Evolutionary conservation across 495 filamentous ascomycete genomes (phyloP), one percentile per base, ranked within the genome.

Genomic region (Penicillium mononematosum): DNA sequence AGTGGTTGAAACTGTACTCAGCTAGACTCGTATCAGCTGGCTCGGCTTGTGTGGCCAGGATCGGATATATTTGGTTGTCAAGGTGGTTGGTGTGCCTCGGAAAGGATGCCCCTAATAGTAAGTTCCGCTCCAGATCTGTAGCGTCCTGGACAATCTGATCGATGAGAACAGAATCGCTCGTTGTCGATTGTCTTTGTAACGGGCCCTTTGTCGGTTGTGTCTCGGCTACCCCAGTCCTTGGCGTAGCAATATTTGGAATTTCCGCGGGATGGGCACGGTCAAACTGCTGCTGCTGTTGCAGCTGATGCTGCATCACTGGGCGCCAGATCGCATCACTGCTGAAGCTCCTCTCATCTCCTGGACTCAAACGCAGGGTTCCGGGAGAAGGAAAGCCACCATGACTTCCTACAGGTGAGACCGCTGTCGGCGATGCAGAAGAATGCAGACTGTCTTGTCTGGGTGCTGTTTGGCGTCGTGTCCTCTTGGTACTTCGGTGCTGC

Each of bases 51-150:
- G 20, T 4, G 20, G 5, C 27, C 0, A 8, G 6, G 0, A 29
- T 39, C 22, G 48, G 42, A 32, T 50, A 39, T 24, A 55, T 36
- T 42, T 49, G 54, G 16, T 14, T 39, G 25, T 62, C 29, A 53
- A 65, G 34, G n/a, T 31, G 42, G 24, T 56, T 29, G 12, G 49
- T 46, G 4, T 47, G 55, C 25, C 52, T 66, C 4, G 56, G 32
- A 20, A 63, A 60, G n/a, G 63, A 51, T 20, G 58, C 53, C 16
- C 50, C 57, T 17, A 58, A 44, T 11, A 70, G 48, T 25, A 65
- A 50, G 41, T 38, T 66, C 10, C 54, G 65, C 46, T 65, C 60
- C 22, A 66, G 27, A 31, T 50, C 47, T 14, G 53, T 31, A 10
- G 59, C 55, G 14, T 51, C 45, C 14, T 59, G 50, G 1, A 53